Evolutionary conservation across 768 basidiomycete genomes (phyloP).

Genomic region (Russula olivacea): DNA sequence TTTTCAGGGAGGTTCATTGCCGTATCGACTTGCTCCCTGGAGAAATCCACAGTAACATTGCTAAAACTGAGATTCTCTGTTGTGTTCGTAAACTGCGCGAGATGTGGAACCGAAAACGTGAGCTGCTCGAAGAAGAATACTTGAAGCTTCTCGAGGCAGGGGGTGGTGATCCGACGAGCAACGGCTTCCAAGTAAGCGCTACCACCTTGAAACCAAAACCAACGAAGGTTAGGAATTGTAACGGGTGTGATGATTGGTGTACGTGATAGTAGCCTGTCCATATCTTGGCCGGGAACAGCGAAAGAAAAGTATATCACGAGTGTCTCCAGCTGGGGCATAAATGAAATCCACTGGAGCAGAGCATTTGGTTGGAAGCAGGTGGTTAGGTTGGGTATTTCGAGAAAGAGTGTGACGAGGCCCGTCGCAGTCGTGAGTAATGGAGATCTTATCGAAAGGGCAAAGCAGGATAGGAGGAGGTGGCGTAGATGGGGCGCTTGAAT

Average conservation of each 20-base stretch:
- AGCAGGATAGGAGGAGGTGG: neutral
- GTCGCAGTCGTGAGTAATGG: neutral
- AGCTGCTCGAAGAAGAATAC: neutral
- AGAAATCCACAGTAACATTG: neutral
- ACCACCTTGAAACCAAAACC: neutral
- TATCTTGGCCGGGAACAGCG: neutral
- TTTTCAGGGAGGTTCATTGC: fast-evolving
- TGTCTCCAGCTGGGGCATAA: neutral
- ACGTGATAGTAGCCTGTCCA: neutral
- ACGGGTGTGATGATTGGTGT: neutral
- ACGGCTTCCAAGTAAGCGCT: neutral
- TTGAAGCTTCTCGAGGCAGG: neutral
- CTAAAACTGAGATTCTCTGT: neutral
- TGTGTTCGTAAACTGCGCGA: neutral
- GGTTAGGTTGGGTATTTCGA: neutral
- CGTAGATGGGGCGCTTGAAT: neutral
- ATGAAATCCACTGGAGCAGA: neutral
- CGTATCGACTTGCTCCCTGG: neutral
- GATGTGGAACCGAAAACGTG: neutral
- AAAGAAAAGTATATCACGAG: neutral
- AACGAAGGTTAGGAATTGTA: neutral
- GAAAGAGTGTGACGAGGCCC: neutral
- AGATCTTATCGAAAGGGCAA: neutral
- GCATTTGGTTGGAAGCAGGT: neutral
- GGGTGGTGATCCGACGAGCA: neutral